These are phyloP conservation scores for Cotoneaster glaucophyllus DNA, from an alignment of 306 rosid species.

Conservation along the genomic window DNA sequence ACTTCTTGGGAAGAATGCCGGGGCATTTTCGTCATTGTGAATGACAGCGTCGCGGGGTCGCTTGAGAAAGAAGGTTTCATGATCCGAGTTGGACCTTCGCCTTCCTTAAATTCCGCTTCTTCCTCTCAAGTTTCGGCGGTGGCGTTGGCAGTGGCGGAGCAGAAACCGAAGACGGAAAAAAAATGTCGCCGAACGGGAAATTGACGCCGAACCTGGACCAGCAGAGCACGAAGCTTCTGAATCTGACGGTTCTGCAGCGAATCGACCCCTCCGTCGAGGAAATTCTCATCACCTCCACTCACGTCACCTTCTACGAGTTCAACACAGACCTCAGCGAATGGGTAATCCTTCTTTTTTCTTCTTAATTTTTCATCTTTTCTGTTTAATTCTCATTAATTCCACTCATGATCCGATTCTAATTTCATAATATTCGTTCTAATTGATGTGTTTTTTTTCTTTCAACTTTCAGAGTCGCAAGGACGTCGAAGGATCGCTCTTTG, in stretches of 20 bases:
- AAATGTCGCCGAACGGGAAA: conserved; percentile 61
- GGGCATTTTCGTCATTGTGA: background rate
- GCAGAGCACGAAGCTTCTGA: conserved; percentile 67
- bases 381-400: too few species aligned
- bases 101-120: background rate
- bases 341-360: conserved; percentile 37
- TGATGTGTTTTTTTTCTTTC: background rate
- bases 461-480: conserved; percentile 79
- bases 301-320: conserved; percentile 80
- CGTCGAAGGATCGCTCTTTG: conserved; percentile 98
- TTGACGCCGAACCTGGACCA: conserved; percentile 86
- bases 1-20: background rate
- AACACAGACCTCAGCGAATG: conserved; percentile 71
- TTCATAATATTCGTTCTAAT: background rate
- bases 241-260: conserved; percentile 87
- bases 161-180: background rate
- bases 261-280: conserved; percentile 77
- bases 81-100: background rate
- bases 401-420: background rate
- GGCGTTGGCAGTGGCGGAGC: background rate
- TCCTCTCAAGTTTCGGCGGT: background rate
- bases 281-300: conserved; percentile 85
- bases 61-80: background rate
- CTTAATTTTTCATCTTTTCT: background rate
- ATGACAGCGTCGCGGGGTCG: background rate